Evolutionary conservation across 2,329 filamentous ascomycete species (phyloP).

Genomic region (Fusarium miscanthi): DNA sequence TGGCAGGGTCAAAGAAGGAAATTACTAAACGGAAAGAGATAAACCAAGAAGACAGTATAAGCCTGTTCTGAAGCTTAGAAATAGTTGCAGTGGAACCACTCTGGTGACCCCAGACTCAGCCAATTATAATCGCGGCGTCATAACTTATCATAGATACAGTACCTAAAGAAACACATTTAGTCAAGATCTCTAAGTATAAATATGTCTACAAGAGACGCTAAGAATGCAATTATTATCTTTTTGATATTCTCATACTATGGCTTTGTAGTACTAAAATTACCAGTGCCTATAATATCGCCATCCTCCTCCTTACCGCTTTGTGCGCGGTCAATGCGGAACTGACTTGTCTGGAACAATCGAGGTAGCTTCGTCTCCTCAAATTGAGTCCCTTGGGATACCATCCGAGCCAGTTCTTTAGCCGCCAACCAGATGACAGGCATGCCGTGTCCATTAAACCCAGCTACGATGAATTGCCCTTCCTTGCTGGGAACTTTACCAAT

Average conservation of each 20-base stretch:
- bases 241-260: neutral
- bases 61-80: neutral
- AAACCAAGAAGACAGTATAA: too few relatives aligned
- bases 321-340: slow-evolving; percentile 4
- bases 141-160: too few relatives aligned
- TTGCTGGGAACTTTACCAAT: neutral
- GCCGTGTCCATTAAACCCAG: neutral
- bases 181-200: rapidly evolving
- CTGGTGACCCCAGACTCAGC: neutral
- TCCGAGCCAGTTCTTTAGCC: neutral
- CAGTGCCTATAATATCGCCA: slow-evolving; percentile 7
- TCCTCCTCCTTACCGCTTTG: neutral
- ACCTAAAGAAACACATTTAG: neutral
- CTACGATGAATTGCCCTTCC: neutral
- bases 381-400: neutral
- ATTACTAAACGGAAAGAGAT: neutral
- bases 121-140: rapidly evolving
- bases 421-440: slow-evolving; percentile 7
- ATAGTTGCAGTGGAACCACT: neutral
- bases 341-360: slow-evolving; percentile 2
- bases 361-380: neutral
- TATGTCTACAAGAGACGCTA: rapidly evolving
- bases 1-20: rapidly evolving
- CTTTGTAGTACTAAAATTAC: neutral
- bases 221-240: rapidly evolving